Base-by-base conservation (phyloP, 2,329 filamentous ascomycete species). In the Diaporthe longicolla region DNA sequence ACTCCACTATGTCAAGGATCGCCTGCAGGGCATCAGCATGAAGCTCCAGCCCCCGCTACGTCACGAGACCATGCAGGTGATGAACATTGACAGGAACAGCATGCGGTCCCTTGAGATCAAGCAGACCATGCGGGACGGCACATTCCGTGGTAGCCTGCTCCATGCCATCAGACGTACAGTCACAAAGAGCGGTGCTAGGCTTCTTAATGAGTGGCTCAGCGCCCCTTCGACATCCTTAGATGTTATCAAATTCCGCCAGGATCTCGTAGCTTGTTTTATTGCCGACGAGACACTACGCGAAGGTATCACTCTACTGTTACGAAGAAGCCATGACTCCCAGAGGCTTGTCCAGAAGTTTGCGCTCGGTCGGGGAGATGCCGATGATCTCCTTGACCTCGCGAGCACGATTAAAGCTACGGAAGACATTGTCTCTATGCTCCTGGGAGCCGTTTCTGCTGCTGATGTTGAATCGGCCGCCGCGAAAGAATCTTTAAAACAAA, bases 301-400 rank as follows among this genome's bases (percentile, higher is more conserved):
- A 77, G 87, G 90, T 57, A 84, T 97, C 32, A 85, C 91, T 1
- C 81, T 89, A 21, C 86, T 97, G 3, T 87, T 99, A 2, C 90
- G 91, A 76, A 89, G 91, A 32, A 96, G 92, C 69, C 92, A 95
- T 78, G 97, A 99, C 83, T 95, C 94, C 2, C 93, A 97, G 79
- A 93, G 97, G 1, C 87, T 99, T 4, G 92, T 98, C 1, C 97
- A 98, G 80, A 98, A 97, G 81, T 98, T 99, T 82, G 94, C 96
- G 0, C 89, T 98, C 11, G 95, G 96, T 15, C 91, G 94, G 76
- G 97, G 96, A n/a, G 94, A 97, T 79, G 89, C 96, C 1, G 96
- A 98, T 80, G 97, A 98, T 82, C 88, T 99, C 50, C 86, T 98
- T 57, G 93, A 91, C 66, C 87, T 99, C 19, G 94, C 94, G 1